Percentiles rank a stretch among this genome's conserved stretches.
phyloP scores from a whole-genome alignment of 2,329 filamentous ascomycete species.

The Aspergillus sp. region DNA sequence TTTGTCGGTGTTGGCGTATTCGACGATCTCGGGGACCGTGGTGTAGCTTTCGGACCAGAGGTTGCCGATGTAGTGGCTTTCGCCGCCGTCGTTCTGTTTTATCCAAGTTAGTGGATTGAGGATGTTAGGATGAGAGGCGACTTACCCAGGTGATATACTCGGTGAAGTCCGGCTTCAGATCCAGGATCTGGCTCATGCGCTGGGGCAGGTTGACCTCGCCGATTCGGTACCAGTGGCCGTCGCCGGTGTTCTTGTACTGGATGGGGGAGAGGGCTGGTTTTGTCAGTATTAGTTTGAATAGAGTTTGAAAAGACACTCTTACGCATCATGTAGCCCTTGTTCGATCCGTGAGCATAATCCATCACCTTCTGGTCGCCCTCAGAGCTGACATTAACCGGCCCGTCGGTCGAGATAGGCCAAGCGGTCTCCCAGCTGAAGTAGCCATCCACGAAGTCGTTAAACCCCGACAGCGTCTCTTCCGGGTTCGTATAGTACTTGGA shows the following conservation, averaged over 20 bases:
- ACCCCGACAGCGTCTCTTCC: conserved; percentile 22
- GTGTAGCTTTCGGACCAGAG: conserved; percentile 35
- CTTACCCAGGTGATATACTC: conserved; percentile 40
- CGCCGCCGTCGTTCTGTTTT: conserved; percentile 37
- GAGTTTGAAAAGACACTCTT: neutral
- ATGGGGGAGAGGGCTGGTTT: conserved; percentile 29
- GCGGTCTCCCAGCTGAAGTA: conserved; percentile 39
- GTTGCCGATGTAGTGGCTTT: conserved; percentile 44
- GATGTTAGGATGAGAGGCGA: neutral
- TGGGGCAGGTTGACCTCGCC: conserved; percentile 39
- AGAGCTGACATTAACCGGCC: conserved; percentile 26
- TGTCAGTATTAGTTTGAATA: neutral
- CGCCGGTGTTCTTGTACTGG: conserved; percentile 38
- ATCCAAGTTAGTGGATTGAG: neutral
- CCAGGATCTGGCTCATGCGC: conserved; percentile 30
- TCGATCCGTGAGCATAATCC: conserved; percentile 25
- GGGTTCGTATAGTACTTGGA: conserved; percentile 1
- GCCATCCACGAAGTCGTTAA: conserved; percentile 28
- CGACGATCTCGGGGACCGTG: conserved; percentile 18
- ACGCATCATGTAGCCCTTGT: conserved; percentile 43
- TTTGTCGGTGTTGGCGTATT: conserved; percentile 31
- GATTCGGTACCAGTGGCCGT: conserved; percentile 28
- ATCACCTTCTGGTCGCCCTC: conserved; percentile 30
- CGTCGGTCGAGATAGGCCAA: conserved; percentile 27
- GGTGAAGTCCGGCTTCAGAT: conserved; percentile 37